Evolutionary conservation across 768 basidiomycete species (phyloP), one percentile per base, ranked within the genome.

Genomic region (Panaeolus papilionaceus): DNA sequence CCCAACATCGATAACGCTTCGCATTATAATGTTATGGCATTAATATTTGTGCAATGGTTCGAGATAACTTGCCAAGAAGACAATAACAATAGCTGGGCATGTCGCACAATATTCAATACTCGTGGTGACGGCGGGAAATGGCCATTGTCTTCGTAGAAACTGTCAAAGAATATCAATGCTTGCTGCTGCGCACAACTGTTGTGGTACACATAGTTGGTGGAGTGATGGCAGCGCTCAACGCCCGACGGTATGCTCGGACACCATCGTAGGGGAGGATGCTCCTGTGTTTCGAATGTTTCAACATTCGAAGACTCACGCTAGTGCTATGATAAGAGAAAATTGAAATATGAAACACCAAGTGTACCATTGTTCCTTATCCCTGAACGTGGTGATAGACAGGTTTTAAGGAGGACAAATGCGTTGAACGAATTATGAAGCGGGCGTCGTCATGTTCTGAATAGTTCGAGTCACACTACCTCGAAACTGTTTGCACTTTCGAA

Each of bases 231-330:
- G 9, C 20, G 26, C 6, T 26, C 23, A 18, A 51, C 47, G 47
- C 47, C 47, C 45, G 20, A 23, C 47, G 47, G 47, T 51, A 51
- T 23, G 47, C 47, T 51, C 47, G 47, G 47, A 51, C 47, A 23
- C 6, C 47, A 51, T 11, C 12, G 16, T 14, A 16, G 16, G 42
- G 14, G 5, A 58, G 33, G 26, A 58, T 10, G 14, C 26, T 58
- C 54, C 54, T 28, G 54, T 33, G 54, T 58, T 58, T 58, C 26
- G 49, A 51, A 20, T 7, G 12, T 51, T 47, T 47, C 47, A 20
- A 51, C 20, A 51, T 51, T 51, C 20, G 47, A 23, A 51, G 20
- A 26, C 8, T 23, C 47, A 44, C 42, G 14, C 39, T 40, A 10
- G 16, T 47, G 18, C 45, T n/a, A 47, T 16, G 11, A 10, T 47